Percentiles rank a stretch among this genome's conserved stretches.
Evolutionary conservation across 495 filamentous ascomycete species (phyloP).

Genomic region (Corynascus novoguineensis): DNA sequence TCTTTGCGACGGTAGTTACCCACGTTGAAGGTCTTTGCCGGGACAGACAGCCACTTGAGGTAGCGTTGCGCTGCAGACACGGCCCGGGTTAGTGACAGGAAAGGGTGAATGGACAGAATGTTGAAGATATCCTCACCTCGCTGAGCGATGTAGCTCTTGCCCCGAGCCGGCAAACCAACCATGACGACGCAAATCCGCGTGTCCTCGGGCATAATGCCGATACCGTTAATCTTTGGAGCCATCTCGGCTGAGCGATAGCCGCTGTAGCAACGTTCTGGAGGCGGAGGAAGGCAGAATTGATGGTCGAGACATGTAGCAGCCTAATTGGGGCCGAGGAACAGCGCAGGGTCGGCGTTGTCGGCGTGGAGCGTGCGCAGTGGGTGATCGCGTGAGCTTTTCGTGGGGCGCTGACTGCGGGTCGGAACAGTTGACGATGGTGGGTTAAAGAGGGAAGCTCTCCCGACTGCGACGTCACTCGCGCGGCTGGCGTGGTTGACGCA

Average conservation of each 20-base stretch:
- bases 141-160: slow-evolving; percentile 94
- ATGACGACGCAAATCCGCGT: slow-evolving; percentile 97
- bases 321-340: slow-evolving; percentile 13
- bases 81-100: not conserved
- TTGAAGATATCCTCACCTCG: slow-evolving; percentile 60
- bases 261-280: slow-evolving; percentile 8
- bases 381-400: slow-evolving; percentile 31
- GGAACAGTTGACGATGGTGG: not conserved
- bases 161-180: slow-evolving; percentile 91
- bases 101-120: too few species aligned
- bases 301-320: slow-evolving; percentile 31
- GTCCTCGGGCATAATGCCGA: slow-evolving; percentile 74
- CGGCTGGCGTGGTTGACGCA: not conserved
- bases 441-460: not conserved
- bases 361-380: slow-evolving; percentile 5
- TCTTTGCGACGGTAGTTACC: slow-evolving; percentile 84
- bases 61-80: slow-evolving; percentile 74
- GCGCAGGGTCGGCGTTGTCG: not conserved
- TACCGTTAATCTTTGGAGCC: slow-evolving; percentile 43
- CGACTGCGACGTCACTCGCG: slow-evolving; percentile 10
- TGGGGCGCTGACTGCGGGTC: slow-evolving; percentile 15
- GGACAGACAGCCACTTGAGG: slow-evolving; percentile 90
- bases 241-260: slow-evolving; percentile 27
- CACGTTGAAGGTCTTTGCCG: slow-evolving; percentile 92
- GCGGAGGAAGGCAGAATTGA: slow-evolving; percentile 8